Evolutionary conservation across 768 basidiomycete genomes (phyloP).

Genomic region (Mycena alexandri): DNA sequence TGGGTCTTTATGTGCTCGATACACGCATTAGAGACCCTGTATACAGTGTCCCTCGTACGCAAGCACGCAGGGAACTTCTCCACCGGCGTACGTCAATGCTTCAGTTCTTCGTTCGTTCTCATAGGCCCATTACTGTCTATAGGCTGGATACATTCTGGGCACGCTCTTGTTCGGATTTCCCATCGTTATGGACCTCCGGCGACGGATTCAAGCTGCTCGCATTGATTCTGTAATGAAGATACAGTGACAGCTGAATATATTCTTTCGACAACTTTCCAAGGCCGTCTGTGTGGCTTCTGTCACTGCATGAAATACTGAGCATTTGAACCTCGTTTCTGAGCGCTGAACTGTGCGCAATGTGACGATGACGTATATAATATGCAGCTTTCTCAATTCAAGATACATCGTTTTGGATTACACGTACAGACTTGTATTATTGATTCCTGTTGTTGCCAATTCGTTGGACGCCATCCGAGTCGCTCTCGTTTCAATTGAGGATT

Average conservation of each 20-base stretch:
- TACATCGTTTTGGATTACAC: too few species aligned
- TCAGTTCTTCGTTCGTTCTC: not conserved
- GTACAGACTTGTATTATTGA: too few species aligned
- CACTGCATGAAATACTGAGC: too few species aligned
- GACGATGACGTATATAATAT: too few species aligned
- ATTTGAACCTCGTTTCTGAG: too few species aligned
- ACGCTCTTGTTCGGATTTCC: constrained; percentile 70
- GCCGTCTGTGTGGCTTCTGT: too few species aligned
- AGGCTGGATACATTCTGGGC: constrained; percentile 67
- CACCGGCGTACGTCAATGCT: constrained; percentile 41
- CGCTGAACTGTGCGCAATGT: too few species aligned
- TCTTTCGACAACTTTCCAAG: not conserved
- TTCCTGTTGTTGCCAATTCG: too few species aligned
- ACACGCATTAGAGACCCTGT: constrained; percentile 64
- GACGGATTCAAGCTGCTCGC: constrained; percentile 72
- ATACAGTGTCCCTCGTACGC: constrained; percentile 58
- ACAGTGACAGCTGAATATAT: constrained; percentile 50
- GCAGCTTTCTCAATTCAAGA: too few species aligned
- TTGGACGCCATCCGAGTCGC: too few species aligned
- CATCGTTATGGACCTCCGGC: constrained; percentile 65
- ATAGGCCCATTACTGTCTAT: not conserved
- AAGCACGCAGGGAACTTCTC: constrained; percentile 59
- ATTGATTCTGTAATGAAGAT: constrained; percentile 85
- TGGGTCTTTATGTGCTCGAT: constrained; percentile 46
- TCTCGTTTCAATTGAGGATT: too few species aligned